Evolutionary conservation across 2,329 filamentous ascomycete species (phyloP), one percentile per base, ranked within the genome.

Genomic region (Epichloe hybrida): DNA sequence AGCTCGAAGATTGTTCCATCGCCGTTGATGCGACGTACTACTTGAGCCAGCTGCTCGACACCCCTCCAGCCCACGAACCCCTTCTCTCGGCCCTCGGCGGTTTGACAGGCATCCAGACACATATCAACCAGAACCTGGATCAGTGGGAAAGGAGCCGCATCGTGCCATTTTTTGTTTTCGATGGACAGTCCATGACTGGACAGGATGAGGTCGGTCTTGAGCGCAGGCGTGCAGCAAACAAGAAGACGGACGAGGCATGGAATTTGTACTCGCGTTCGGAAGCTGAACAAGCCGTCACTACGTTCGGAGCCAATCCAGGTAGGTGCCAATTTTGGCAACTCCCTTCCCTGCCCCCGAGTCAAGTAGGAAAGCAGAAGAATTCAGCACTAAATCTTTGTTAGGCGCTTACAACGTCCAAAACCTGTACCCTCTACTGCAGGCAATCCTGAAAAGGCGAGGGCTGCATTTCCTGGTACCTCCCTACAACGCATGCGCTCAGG

Each of bases 1-100:
- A 86, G 55, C 75, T 96, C 59, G 80, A 85, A 62, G 84, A 83
- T 64, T 80, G 80, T 53, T 78, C 83, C 50, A 78, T 96, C 60
- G 90, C 84, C 56, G 82, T 97, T 61, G 90, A 96, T 72, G 93
- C 91, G 51, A 84, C 86, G 49, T 86, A 94, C 68, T 97, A 93
- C 66, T 79, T 98, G 56, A 78, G 84, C 65, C 81, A 83, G 53
- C 79, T 95, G 57, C 80, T 95, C 60, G 80, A 84, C 62, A 79
- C 76, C 51, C 51, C 77, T 42, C 78, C 81, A 31, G 83, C 80
- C 44, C 84, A 87, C 62, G 93, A 98, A 67, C 90, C 91, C 41
- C 81, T 98, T 36, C 78, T 97, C 36, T 82, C 89, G 50, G 93
- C 93, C 21, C 79, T 97, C 46, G 93, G 91, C 47, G 93, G 93